Conservation (phyloP, 768 basidiomycete genomes). For the Xerocomellus amylosporus region DNA sequence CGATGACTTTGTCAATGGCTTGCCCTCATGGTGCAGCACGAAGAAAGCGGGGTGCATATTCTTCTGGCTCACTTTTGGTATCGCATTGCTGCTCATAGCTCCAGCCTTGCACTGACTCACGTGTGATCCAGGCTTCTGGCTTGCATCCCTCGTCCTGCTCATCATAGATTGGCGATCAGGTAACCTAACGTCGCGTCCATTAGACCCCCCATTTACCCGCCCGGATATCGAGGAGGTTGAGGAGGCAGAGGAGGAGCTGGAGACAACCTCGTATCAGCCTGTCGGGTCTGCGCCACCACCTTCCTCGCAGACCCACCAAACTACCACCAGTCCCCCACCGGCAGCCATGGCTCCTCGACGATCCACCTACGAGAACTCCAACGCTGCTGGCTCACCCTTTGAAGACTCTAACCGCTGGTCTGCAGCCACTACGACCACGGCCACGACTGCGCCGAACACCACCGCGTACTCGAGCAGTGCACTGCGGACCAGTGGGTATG, state of each 20-base stretch:
- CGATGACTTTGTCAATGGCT: slow-evolving; percentile 59
- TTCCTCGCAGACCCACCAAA: slow-evolving; percentile 30
- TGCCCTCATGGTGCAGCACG: slow-evolving; percentile 84
- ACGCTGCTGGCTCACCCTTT: slow-evolving; percentile 40
- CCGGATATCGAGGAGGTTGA: slow-evolving; percentile 51
- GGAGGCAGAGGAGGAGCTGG: slow-evolving; percentile 55
- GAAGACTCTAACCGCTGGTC: slow-evolving; percentile 53
- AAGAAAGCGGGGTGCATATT: slow-evolving; percentile 91
- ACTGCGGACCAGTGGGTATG: slow-evolving; percentile 26
- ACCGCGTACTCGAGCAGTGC: slow-evolving; percentile 23
- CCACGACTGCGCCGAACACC: slow-evolving; percentile 25
- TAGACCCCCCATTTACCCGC: slow-evolving; percentile 76
- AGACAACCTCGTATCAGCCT: slow-evolving; percentile 46
- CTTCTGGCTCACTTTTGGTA: slow-evolving; percentile 83
- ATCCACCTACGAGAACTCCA: slow-evolving; percentile 26
- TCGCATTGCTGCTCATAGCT: neutral
- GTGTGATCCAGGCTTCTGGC: slow-evolving; percentile 63
- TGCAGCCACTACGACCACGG: slow-evolving; percentile 27
- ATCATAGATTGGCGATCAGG: slow-evolving; percentile 78
- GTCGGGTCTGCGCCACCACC: slow-evolving; percentile 33
- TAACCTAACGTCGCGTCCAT: slow-evolving; percentile 43
- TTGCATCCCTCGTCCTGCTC: slow-evolving; percentile 60
- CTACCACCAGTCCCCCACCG: slow-evolving; percentile 12
- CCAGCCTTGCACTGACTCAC: slow-evolving; percentile 4
- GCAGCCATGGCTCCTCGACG: slow-evolving; percentile 15